Base-by-base conservation (phyloP, 169 alveolate genomes). In the Theileria parva region DNA sequence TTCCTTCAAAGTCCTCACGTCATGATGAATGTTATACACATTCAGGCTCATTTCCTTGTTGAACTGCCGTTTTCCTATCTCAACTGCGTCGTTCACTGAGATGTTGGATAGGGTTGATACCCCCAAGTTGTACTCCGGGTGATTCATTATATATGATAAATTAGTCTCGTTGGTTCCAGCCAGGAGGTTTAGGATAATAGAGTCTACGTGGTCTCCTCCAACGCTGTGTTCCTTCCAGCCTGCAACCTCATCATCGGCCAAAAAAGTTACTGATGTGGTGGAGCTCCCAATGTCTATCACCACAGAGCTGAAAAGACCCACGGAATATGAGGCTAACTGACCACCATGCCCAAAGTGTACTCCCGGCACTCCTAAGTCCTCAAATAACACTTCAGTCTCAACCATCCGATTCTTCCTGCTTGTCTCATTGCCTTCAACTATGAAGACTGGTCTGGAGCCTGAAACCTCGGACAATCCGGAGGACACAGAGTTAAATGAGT, bases 271-370 rank as follows among this genome's bases (percentile, higher is more conserved):
- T 50, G 87, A 80, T 9, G 79, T 65, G 6, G 81, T 66, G 44
- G 92, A 86, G 28, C 94, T 96, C 3, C 98, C 98, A 13, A 95
- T 86, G 80, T 96, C 98, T 50, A 96, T 87, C 9, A 96, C 94
- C 28, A 95, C 53, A 17, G 95, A 95, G 19, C 96, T 94, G 11
- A 96, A 81, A 69, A 95, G 79, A 9, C 98, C 98, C 25, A 93
- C 89, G 17, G 97, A 81, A 80, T 94, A 95, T 9, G 97, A 86
- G n/a, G 96, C 89, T 17, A 94, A 78, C 27, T 92, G 96, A 17
- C 96, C 95, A 72, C 88, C 88, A 71, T 95, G 93, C 11, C 95
- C 94, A 19, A 94, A 90, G 79, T 92, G 95, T 53, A 95, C 77
- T 19, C 96, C 97, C 15, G 98, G 98, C 17, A 92, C 91, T 65